These are phyloP conservation scores for Phytophthora ohioensis DNA, from an alignment of 352 stramenopile species.

Conservation along the genomic window DNA sequence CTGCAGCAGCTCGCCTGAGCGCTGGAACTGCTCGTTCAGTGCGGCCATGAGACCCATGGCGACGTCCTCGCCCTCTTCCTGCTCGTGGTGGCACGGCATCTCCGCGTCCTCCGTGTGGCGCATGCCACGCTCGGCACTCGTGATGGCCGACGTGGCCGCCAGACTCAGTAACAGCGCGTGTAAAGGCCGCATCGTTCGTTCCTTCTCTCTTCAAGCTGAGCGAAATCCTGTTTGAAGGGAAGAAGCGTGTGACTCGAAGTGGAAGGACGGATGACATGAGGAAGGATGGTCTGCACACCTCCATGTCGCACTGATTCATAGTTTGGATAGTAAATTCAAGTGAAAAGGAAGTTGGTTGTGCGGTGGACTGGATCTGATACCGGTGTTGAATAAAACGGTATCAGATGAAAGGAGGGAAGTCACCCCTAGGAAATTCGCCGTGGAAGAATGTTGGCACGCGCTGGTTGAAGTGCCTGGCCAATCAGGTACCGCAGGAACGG, in stretches of 20 bases:
- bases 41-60: conserved; percentile 34
- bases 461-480: conserved; percentile 22
- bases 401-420: conserved; percentile 14
- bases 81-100: conserved; percentile 21
- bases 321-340: not conserved
- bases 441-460: conserved; percentile 25
- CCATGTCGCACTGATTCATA: not conserved
- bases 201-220: conserved; percentile 47
- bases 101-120: conserved; percentile 13
- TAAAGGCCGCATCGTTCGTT: conserved; percentile 27
- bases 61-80: conserved; percentile 12
- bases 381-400: not conserved
- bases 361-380: conserved; percentile 1
- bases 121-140: conserved; percentile 25
- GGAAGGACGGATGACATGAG: conserved; percentile 23
- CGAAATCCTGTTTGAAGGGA: conserved; percentile 39
- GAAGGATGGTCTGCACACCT: not conserved
- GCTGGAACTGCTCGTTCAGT: conserved; percentile 50
- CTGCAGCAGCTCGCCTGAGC: conserved; percentile 51
- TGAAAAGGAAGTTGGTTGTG: conserved; percentile 3
- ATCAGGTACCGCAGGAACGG: not conserved
- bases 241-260: conserved; percentile 20
- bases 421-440: conserved; percentile 6
- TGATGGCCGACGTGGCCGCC: conserved; percentile 27
- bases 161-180: conserved; percentile 37